Conservation (phyloP, 306 rosid species). For the Prunus padus region DNA sequence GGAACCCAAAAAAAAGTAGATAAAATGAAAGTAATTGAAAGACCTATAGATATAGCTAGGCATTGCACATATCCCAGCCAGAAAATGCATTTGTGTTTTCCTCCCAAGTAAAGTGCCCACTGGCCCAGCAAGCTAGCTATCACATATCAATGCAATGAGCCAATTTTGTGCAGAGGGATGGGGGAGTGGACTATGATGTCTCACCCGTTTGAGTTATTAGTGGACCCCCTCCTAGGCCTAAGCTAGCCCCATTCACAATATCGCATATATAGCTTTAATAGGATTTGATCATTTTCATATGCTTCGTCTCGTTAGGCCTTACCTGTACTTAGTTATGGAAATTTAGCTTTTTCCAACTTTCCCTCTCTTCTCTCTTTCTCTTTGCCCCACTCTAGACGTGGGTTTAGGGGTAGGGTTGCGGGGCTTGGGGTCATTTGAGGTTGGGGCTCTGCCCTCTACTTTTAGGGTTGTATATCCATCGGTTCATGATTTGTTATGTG, state of each 20-base stretch:
- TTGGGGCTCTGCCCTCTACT: background rate
- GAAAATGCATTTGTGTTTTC: background rate
- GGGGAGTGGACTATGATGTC: slow-evolving; percentile 28
- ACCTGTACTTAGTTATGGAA: background rate
- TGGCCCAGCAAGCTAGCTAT: background rate
- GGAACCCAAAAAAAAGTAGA: background rate
- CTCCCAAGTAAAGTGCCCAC: slow-evolving; percentile 5
- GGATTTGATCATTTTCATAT: background rate
- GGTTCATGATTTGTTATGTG: background rate
- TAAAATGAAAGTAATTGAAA: background rate
- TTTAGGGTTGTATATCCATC: background rate
- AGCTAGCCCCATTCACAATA: background rate
- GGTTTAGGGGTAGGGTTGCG: slow-evolving; percentile 19
- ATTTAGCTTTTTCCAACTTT: background rate
- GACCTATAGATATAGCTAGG: background rate
- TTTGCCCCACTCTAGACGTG: slow-evolving; percentile 9
- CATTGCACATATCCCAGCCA: slow-evolving; percentile 18
- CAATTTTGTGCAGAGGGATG: slow-evolving; percentile 11
- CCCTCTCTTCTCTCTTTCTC: background rate
- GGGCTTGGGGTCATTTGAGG: slow-evolving; percentile 7
- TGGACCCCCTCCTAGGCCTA: slow-evolving; percentile 18
- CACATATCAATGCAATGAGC: background rate
- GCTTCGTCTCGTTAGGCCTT: slow-evolving; percentile 6
- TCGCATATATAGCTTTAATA: background rate
- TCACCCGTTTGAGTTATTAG: slow-evolving; percentile 29